Base-by-base conservation (phyloP, 495 filamentous ascomycete species). In the Pyrenula aspistea region DNA sequence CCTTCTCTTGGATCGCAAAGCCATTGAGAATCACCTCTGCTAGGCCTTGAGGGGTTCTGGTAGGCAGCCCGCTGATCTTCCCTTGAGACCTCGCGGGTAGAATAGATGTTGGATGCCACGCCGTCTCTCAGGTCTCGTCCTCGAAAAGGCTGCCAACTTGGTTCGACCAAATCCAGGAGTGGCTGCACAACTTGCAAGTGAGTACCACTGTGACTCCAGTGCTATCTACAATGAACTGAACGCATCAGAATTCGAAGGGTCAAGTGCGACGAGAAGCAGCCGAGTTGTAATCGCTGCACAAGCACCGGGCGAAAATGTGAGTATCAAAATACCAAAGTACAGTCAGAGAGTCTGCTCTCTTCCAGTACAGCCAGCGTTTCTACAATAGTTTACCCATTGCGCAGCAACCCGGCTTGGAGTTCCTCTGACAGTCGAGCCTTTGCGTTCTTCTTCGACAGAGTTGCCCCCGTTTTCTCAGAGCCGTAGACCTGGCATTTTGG, bases 231-330 rank as follows among this genome's bases (percentile, higher is more conserved):
- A 42, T 42, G 31, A 57, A 52, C 42, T 64, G 53, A 68, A 2
- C 3, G 1, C 24, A 3, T 54, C 53, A 72, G 71, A 67, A 68
- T 70, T 24, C 73, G 81, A 55, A 73, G 70, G 54, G 72, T 83
- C 25, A 83, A 82, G 59, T 83, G 80, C 56, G 80, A 78, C 50
- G 77, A 83, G 58, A 67, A 69, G 54, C 79, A 76, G 62, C 81
- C 80, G 0, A 49, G 57, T 8, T 77, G 74, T 61, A 11, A 67
- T 1, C 68, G 71, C 55, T 80, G 76, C 60, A 74, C 64, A 22
- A 73, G 65, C 24, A 77, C 76, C n/a, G 76, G 76, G 49, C 73
- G 75, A 24, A 74, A 74, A 47, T 77, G 75, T 59, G 72, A 76
- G 50, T 74, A 73, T 54, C 56, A 67, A 12, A 42, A 2, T n/a